These are phyloP conservation scores for Macrophomina pseudophaseolina DNA, from an alignment of 2,329 filamentous ascomycete genomes.

Conservation along the genomic window DNA sequence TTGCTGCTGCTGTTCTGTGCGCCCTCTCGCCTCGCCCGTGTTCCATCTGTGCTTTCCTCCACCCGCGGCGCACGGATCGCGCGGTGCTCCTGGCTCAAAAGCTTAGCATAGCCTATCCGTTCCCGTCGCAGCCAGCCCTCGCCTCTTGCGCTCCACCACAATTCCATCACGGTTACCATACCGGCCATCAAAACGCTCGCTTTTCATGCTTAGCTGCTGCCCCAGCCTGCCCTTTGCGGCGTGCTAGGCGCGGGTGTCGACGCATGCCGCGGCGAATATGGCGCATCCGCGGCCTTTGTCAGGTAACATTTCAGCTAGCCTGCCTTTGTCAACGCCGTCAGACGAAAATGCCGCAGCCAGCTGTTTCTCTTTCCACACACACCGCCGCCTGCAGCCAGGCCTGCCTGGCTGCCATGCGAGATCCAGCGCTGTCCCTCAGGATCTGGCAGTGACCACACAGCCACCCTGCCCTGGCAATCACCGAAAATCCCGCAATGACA, in stretches of 20 bases:
- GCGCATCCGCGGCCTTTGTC: slow-evolving; percentile 6
- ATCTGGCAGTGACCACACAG: not conserved
- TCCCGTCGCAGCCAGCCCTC: not conserved
- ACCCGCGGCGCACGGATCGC: not conserved
- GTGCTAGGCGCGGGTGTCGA: not conserved
- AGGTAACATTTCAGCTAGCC: slow-evolving; percentile 19
- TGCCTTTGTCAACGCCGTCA: slow-evolving; percentile 10
- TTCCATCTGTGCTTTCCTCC: not conserved
- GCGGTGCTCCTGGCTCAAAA: not conserved
- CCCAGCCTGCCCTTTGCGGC: not conserved
- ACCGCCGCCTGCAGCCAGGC: not conserved
- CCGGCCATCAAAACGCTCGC: not conserved
- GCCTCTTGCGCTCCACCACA: not conserved
- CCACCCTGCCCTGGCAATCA: not conserved
- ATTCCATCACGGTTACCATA: not conserved
- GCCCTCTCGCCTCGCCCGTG: not conserved
- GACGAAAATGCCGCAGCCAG: slow-evolving; percentile 16
- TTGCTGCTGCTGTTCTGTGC: not conserved
- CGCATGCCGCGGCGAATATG: not conserved
- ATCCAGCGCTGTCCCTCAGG: not conserved
- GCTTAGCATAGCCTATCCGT: slow-evolving; percentile 7
- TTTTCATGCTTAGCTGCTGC: not conserved
- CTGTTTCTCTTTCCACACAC: slow-evolving; percentile 8
- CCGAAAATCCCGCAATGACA: not conserved
- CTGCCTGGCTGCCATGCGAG: not conserved